These are phyloP conservation scores for Ceriops tagal DNA, from an alignment of 345 rosid genomes.

Conservation along the genomic window DNA sequence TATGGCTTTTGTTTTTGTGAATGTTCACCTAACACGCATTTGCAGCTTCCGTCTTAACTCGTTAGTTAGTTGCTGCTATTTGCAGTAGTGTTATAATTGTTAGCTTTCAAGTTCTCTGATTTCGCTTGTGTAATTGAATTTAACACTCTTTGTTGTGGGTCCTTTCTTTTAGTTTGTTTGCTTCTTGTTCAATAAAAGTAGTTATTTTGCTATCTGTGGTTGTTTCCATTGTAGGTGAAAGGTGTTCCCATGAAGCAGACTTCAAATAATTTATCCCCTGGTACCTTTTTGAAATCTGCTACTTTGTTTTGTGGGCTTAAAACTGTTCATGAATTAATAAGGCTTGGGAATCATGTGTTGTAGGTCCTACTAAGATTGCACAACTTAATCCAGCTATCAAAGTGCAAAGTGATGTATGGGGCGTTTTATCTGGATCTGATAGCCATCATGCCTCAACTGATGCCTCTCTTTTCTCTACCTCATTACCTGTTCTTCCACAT, in stretches of 20 bases:
- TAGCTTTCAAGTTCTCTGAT: neutral
- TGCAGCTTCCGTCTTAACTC: no score
- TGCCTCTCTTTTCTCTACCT: constrained; percentile 61
- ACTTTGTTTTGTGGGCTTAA: constrained; percentile 3
- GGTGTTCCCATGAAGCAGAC: constrained; percentile 37
- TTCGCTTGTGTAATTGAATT: neutral
- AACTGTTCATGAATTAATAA: constrained; percentile 3
- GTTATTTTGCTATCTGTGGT: neutral
- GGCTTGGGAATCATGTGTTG: constrained; percentile 13
- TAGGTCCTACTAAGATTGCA: constrained; percentile 31
- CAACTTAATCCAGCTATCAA: constrained; percentile 31
- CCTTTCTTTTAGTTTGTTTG: neutral
- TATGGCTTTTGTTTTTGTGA: no score
- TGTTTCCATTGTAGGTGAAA: constrained; percentile 17
- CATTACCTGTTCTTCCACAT: constrained; percentile 61
- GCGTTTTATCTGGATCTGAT: constrained; percentile 35
- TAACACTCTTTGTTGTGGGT: neutral
- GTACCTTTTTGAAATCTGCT: constrained; percentile 19
- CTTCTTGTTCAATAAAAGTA: neutral
- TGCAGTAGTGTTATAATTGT: neutral
- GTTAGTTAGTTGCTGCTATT: no score
- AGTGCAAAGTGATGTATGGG: constrained; percentile 33
- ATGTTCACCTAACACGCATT: no score
- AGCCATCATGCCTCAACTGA: constrained; percentile 42
- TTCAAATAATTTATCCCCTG: constrained; percentile 24